A percentile compares a stretch with the other conserved stretches of the same genome.
Evolutionary conservation across 163 green algal species (phyloP).

Genomic region (Scenedesmus sp.): DNA sequence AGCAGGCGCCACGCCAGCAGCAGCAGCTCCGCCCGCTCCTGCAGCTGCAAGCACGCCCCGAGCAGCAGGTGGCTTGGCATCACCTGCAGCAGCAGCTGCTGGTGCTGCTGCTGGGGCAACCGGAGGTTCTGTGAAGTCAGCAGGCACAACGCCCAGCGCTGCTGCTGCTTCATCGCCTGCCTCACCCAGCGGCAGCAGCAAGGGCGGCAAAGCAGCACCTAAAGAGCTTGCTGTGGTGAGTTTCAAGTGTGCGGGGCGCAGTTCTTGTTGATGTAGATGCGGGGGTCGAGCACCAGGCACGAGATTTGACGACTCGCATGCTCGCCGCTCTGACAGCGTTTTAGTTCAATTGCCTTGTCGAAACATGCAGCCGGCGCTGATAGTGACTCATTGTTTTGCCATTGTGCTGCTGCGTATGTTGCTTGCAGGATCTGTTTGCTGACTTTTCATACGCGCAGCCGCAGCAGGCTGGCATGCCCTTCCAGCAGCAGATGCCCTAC

Average conservation of each 20-base stretch:
- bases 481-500: conserved; percentile 32
- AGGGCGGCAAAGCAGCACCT: conserved; percentile 2
- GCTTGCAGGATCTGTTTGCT: conserved; percentile 44
- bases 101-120: neutral
- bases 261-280: no score
- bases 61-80: neutral
- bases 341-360: no score
- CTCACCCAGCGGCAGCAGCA: conserved; percentile 15
- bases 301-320: no score
- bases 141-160: neutral
- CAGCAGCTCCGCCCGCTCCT: neutral
- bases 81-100: conserved; percentile 19
- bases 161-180: neutral
- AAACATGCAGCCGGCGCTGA: neutral
- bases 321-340: neutral
- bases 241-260: neutral
- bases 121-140: neutral
- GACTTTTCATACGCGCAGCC: conserved; percentile 18
- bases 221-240: conserved; percentile 50
- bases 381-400: neutral
- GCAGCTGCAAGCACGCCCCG: neutral
- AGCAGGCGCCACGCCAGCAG: neutral
- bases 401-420: neutral
- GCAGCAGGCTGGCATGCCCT: conserved; percentile 6
- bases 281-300: no score